phyloP scores from a whole-genome alignment of 495 filamentous ascomycete species.

The Penicillium tannophilum region DNA sequence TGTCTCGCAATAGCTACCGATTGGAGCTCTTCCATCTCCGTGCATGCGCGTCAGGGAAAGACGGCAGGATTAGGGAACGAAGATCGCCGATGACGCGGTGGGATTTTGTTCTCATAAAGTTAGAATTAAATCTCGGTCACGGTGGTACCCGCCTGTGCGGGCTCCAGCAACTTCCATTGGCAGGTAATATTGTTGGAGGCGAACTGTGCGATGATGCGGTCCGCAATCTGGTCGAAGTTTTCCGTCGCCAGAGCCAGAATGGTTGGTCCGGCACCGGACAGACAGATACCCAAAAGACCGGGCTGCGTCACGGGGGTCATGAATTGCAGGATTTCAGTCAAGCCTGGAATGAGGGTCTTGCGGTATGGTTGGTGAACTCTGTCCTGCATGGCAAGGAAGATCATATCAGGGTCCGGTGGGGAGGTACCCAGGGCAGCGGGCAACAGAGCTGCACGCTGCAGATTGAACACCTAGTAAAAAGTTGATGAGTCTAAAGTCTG shows the following conservation, averaged over 20 bases:
- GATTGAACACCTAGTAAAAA: slow-evolving; percentile 74
- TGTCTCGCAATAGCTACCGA: background rate
- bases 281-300: slow-evolving; percentile 86
- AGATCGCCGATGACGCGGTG: slow-evolving; percentile 5
- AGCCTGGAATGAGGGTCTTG: slow-evolving; percentile 81
- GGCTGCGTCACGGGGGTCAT: slow-evolving; percentile 83
- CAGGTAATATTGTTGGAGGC: slow-evolving; percentile 69
- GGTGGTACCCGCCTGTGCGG: slow-evolving; percentile 78
- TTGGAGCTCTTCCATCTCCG: background rate
- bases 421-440: slow-evolving; percentile 82
- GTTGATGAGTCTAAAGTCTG: background rate
- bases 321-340: slow-evolving; percentile 84
- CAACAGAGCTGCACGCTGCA: slow-evolving; percentile 87
- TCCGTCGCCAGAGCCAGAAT: slow-evolving; percentile 89
- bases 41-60: background rate
- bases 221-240: slow-evolving; percentile 83
- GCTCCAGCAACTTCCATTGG: slow-evolving; percentile 84
- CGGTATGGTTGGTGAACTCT: slow-evolving; percentile 96
- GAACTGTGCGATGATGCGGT: slow-evolving; percentile 71
- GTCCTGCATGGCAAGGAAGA: slow-evolving; percentile 97
- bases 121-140: slow-evolving; percentile 43
- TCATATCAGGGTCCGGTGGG: slow-evolving; percentile 89
- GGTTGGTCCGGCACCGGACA: slow-evolving; percentile 91
- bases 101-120: background rate
- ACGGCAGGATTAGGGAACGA: background rate